Evolutionary conservation across 495 filamentous ascomycete species (phyloP).

Genomic region (Trichocladium uniseriatum): DNA sequence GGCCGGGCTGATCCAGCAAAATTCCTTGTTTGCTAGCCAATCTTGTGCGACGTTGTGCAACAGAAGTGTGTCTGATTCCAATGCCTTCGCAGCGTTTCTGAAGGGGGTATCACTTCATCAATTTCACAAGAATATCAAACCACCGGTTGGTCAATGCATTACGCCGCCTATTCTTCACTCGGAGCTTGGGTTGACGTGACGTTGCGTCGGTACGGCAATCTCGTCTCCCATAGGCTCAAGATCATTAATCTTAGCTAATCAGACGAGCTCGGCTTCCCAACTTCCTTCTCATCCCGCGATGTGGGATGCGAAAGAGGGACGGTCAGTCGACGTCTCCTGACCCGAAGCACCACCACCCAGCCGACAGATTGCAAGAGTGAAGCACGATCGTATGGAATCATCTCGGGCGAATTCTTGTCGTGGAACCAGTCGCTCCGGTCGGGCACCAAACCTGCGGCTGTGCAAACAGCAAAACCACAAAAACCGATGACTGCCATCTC

Average conservation of each 20-base stretch:
- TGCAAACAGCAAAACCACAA: background rate
- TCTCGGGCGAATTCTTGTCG: too few species aligned
- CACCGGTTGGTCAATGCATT: background rate
- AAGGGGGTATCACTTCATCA: background rate
- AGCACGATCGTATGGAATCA: background rate
- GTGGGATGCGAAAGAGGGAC: background rate
- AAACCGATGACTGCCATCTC: background rate
- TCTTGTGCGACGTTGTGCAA: background rate
- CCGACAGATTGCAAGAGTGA: too few species aligned
- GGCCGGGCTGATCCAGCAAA: background rate
- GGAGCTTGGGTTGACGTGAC: background rate
- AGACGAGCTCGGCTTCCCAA: background rate
- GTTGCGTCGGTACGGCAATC: background rate
- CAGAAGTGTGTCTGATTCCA: background rate
- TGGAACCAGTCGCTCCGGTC: too few species aligned
- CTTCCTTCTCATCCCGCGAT: background rate
- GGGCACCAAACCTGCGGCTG: too few species aligned
- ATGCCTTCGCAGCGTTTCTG: too few species aligned
- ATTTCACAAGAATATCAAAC: background rate
- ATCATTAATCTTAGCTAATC: conserved; percentile 13
- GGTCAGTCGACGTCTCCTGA: background rate
- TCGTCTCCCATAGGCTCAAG: background rate
- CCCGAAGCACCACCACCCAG: background rate
- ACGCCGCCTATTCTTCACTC: conserved; percentile 1
- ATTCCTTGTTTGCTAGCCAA: background rate